These are phyloP conservation scores for Leishmania arabica DNA, from an alignment of 208 protist genomes.

Conservation along the genomic window DNA sequence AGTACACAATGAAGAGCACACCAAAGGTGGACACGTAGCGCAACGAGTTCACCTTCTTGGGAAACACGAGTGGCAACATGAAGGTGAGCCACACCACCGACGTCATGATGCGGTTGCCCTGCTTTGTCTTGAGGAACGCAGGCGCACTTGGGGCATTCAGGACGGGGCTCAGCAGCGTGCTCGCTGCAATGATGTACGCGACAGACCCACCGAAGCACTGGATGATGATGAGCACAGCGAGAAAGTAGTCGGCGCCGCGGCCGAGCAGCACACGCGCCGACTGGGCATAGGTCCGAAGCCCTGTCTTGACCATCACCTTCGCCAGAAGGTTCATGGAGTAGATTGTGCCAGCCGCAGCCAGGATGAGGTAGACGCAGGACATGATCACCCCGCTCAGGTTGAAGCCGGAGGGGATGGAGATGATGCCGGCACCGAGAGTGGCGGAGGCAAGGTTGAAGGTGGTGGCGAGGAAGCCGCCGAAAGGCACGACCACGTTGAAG, in stretches of 20 bases:
- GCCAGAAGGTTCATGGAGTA: conserved; percentile 67
- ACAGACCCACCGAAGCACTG: conserved; percentile 57
- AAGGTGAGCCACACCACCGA: conserved; percentile 48
- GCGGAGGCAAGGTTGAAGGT: conserved; percentile 53
- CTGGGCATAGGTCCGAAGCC: conserved; percentile 43
- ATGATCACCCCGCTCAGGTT: conserved; percentile 53
- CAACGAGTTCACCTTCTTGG: conserved; percentile 67
- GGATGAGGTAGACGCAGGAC: conserved; percentile 46
- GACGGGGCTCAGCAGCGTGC: conserved; percentile 47
- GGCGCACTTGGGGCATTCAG: conserved; percentile 27
- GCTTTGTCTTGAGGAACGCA: conserved; percentile 34
- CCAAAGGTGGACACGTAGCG: conserved; percentile 69
- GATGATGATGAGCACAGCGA: conserved; percentile 50
- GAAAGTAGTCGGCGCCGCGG: conserved; percentile 46
- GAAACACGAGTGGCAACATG: conserved; percentile 68
- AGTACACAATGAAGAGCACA: conserved; percentile 63
- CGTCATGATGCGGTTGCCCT: conserved; percentile 52
- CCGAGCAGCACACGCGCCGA: conserved; percentile 49
- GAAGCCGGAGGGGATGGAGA: conserved; percentile 61
- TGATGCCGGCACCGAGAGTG: conserved; percentile 67
- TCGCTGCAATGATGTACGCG: conserved; percentile 59
- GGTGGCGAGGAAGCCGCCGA: conserved; percentile 43
- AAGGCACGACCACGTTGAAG: conserved; percentile 48
- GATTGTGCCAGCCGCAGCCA: conserved; percentile 39
- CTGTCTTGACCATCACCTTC: conserved; percentile 35